Evolutionary conservation across 2,329 filamentous ascomycete species (phyloP).

Genomic region (Onygenales sp.): DNA sequence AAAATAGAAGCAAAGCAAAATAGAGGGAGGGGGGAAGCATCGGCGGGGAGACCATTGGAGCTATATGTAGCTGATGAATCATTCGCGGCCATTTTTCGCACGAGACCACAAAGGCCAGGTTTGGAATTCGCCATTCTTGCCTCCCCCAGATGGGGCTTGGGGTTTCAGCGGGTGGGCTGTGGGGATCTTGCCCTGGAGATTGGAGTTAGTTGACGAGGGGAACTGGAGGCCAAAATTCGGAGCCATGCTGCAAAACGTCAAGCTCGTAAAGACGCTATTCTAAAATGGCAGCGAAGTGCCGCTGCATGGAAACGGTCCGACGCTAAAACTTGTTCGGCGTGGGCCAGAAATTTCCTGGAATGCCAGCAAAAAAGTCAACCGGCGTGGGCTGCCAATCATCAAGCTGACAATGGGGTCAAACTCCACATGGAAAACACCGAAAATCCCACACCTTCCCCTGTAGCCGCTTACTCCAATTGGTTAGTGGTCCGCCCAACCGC

Average conservation of each 20-base stretch:
- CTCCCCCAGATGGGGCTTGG: constrained; percentile 19
- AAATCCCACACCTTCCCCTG: neutral
- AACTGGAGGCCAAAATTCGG: neutral
- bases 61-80: constrained; percentile 11
- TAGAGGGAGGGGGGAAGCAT: neutral
- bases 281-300: neutral
- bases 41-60: constrained; percentile 5
- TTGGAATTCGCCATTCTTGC: constrained; percentile 11
- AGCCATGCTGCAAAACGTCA: neutral
- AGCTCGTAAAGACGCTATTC: neutral
- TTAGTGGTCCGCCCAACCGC: neutral
- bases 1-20: neutral
- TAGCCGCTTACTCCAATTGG: neutral
- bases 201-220: neutral
- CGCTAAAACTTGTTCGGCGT: neutral
- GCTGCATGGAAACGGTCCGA: neutral
- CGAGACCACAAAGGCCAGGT: constrained; percentile 1
- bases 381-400: neutral
- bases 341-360: neutral
- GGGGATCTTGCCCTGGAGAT: constrained; percentile 1
- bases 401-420: neutral
- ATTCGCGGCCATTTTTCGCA: constrained; percentile 14
- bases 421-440: constrained; percentile 1
- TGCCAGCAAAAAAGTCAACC: neutral
- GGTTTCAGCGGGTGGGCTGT: neutral